Evolutionary conservation across 371 early-diverging fungal species (phyloP).

Genomic region (Mortierella sp.): DNA sequence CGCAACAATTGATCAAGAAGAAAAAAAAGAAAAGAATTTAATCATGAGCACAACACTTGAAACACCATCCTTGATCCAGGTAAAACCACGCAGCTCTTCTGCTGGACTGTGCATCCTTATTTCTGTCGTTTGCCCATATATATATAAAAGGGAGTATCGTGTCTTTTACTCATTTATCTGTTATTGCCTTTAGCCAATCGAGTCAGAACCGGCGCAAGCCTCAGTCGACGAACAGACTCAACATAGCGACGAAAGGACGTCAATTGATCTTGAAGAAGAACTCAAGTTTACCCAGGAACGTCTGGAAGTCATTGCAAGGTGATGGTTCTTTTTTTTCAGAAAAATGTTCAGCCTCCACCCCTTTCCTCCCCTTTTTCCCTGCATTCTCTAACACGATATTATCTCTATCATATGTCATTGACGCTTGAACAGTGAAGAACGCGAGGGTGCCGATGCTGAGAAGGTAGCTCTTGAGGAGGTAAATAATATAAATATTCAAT

Average conservation of each 20-base stretch:
- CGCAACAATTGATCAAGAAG: neutral
- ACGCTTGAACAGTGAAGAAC: slow-evolving; percentile 25
- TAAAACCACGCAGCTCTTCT: neutral
- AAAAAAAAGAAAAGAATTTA: neutral
- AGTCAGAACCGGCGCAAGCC: neutral
- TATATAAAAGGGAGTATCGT: no score
- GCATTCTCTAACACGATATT: neutral
- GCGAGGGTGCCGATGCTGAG: slow-evolving; percentile 39
- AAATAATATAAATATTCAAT: slow-evolving; percentile 7
- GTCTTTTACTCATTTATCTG: neutral
- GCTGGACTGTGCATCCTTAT: no score
- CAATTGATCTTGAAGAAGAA: slow-evolving; percentile 26
- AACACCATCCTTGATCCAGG: slow-evolving; percentile 12
- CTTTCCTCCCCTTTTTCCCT: neutral
- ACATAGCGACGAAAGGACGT: neutral
- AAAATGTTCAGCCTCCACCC: no score
- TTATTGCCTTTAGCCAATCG: neutral
- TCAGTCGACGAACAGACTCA: slow-evolving; percentile 2
- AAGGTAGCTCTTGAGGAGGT: slow-evolving; percentile 52
- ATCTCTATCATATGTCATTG: neutral
- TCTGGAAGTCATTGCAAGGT: slow-evolving; percentile 42
- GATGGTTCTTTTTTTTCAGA: neutral
- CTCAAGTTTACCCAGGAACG: slow-evolving; percentile 36
- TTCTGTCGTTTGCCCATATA: no score
- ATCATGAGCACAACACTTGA: slow-evolving; percentile 22